phyloP scores from a whole-genome alignment of 805 yeast genomes.

The Wickerhamomyces queroliae region DNA sequence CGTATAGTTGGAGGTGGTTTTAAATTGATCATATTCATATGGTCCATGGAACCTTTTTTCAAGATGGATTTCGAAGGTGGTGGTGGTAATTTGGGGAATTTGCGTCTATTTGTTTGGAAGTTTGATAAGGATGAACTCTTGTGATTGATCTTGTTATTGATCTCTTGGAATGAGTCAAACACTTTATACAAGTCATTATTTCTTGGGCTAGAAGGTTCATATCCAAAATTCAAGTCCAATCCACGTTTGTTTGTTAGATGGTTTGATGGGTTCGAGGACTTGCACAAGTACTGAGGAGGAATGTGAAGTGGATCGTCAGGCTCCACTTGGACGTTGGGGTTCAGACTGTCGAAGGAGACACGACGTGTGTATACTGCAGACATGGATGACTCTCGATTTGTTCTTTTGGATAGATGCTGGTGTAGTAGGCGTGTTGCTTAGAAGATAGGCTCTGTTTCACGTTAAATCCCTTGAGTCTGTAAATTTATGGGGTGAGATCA shows the following conservation, averaged over 20 bases:
- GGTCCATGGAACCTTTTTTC: conserved; percentile 3
- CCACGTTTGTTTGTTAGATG: background rate
- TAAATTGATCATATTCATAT: background rate
- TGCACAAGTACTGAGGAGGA: conserved; percentile 18
- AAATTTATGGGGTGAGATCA: no score
- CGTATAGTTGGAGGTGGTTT: conserved; percentile 2
- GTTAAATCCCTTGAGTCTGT: no score
- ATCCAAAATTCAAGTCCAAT: conserved; percentile 19
- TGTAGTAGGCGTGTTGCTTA: no score
- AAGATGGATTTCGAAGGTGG: conserved; percentile 20
- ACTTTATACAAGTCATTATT: conserved; percentile 11
- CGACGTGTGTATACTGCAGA: conserved; percentile 12
- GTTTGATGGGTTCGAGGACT: background rate
- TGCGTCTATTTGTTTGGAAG: conserved; percentile 4
- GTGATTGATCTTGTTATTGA: background rate
- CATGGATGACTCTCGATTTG: no score
- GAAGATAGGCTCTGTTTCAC: no score
- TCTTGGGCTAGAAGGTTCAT: conserved; percentile 5
- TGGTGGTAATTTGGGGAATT: conserved; percentile 20
- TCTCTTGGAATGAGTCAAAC: conserved; percentile 13
- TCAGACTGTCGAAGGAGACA: conserved; percentile 21
- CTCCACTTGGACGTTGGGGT: conserved; percentile 11
- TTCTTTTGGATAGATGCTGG: background rate
- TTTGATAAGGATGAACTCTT: no score
- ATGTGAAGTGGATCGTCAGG: conserved; percentile 19